These are phyloP conservation scores for Starmerella floris DNA, from an alignment of 805 yeast genomes.

Conservation along the genomic window DNA sequence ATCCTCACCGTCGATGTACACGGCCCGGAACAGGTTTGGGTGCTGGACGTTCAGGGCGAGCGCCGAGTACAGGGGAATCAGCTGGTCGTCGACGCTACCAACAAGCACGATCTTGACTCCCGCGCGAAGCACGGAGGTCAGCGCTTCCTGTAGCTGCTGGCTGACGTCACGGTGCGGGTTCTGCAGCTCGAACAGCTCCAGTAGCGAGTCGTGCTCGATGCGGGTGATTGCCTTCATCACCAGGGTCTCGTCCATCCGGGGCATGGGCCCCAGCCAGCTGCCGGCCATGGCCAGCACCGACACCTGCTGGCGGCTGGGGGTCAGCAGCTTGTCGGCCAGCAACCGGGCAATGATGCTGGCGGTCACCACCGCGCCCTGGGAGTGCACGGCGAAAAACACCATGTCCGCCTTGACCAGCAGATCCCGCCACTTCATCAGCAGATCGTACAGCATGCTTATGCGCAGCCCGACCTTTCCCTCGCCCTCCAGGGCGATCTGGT, in stretches of 20 bases:
- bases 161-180: slow-evolving; percentile 61
- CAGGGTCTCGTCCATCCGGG: slow-evolving; percentile 72
- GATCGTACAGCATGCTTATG: slow-evolving; percentile 63
- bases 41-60: slow-evolving; percentile 69
- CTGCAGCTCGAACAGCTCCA: slow-evolving; percentile 80
- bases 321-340: slow-evolving; percentile 42
- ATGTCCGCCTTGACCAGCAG: slow-evolving; percentile 54
- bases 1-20: slow-evolving; percentile 73
- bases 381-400: slow-evolving; percentile 84
- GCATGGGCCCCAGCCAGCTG: slow-evolving; percentile 83
- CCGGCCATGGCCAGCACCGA: slow-evolving; percentile 93
- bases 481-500: slow-evolving; percentile 82
- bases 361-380: slow-evolving; percentile 92
- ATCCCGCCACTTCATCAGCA: slow-evolving; percentile 55
- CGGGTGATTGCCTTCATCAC: slow-evolving; percentile 81
- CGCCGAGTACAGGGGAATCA: slow-evolving; percentile 86
- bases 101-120: slow-evolving; percentile 70
- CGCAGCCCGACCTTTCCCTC: slow-evolving; percentile 85
- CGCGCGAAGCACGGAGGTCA: slow-evolving; percentile 48
- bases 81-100: slow-evolving; percentile 85
- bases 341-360: slow-evolving; percentile 62
- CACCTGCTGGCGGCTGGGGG: slow-evolving; percentile 34
- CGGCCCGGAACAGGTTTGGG: slow-evolving; percentile 81
- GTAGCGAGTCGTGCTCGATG: slow-evolving; percentile 74
- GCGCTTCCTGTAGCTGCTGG: slow-evolving; percentile 50